Conservation (phyloP, 2,329 filamentous ascomycete genomes). For the Venturia aucupariae region DNA sequence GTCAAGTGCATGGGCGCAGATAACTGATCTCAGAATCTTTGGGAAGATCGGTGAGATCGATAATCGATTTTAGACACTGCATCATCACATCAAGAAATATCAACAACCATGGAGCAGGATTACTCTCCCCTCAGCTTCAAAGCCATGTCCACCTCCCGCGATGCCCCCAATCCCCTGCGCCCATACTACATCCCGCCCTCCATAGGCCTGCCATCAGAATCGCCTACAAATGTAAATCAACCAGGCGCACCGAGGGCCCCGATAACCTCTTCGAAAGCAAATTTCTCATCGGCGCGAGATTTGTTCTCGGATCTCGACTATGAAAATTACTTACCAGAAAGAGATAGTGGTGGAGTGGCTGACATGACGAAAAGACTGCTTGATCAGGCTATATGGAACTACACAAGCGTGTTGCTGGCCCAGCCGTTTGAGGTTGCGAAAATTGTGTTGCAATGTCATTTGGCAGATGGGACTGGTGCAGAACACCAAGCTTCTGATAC, state of each 20-base stretch:
- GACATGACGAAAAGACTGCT: slow-evolving; percentile 67
- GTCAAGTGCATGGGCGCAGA: not conserved
- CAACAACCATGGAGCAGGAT: not conserved
- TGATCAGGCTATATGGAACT: slow-evolving; percentile 85
- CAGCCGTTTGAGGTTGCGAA: slow-evolving; percentile 98
- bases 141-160: slow-evolving; percentile 20
- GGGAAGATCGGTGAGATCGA: too few relatives aligned
- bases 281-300: slow-evolving; percentile 58
- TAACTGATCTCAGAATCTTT: not conserved
- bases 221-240: not conserved
- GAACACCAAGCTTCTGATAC: slow-evolving; percentile 17
- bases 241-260: slow-evolving; percentile 26
- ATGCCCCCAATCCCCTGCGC: slow-evolving; percentile 52
- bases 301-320: slow-evolving; percentile 88
- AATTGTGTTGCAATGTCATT: slow-evolving; percentile 73
- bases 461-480: slow-evolving; percentile 29
- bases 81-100: not conserved
- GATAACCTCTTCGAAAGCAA: slow-evolving; percentile 7
- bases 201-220: slow-evolving; percentile 43
- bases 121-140: slow-evolving; percentile 11
- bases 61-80: too few relatives aligned
- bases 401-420: slow-evolving; percentile 76
- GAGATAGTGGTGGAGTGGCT: slow-evolving; percentile 41
- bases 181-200: slow-evolving; percentile 65
- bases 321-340: slow-evolving; percentile 74